Base-by-base conservation (phyloP, 1,139 yeast genomes). In the Suhomyces wounanorum region DNA sequence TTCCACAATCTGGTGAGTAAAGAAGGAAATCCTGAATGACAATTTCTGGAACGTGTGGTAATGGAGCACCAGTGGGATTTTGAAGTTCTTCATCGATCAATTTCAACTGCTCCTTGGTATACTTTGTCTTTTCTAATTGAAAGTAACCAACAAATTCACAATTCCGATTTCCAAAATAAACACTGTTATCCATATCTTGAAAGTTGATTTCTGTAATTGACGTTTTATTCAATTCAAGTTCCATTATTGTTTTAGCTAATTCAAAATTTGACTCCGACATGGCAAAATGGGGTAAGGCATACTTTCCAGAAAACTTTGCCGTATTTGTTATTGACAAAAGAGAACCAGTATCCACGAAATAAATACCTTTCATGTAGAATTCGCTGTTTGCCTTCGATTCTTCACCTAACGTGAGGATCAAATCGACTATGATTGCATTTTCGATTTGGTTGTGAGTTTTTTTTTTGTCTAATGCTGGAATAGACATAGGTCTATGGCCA, bases 1-100 rank as follows among this genome's bases (percentile, higher is more conserved):
- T 64, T 0, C 92, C 96, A 71, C 98, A 92, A 63, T 92, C 96
- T 0, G 97, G 97, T 0, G 97, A 89, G 61, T 88, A 91, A 17
- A 89, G 55, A 23, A 89, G 56, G 6, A 87, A 89, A 9, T 78
- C 69, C 8, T 78, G 66, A 11, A 90, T 62, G 35, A 70, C 70
- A 16, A 92, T 59, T 1, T 68, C 63, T 0, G 97, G 97, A 1
- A 85, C 64, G 7, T 46, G 35, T 2, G 81, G 77, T 14, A 85
- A 78, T 1, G 97, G 97, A 52, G 87, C 73, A 1, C 97, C 97
- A 35, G 79, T 65, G 0, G 97, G 97, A 56, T 78, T 72, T 14
- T 61, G 66, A 30, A 90, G 68, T 63, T 92, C 98, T 33, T 82
- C 79, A 58, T 91, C 97, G 31, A 91, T 83, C 44, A 72, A 72